A percentile compares a stretch with the other conserved stretches of the same genome.
Conservation (phyloP, 805 yeast species). For the Teunomyces aglyptinius region DNA sequence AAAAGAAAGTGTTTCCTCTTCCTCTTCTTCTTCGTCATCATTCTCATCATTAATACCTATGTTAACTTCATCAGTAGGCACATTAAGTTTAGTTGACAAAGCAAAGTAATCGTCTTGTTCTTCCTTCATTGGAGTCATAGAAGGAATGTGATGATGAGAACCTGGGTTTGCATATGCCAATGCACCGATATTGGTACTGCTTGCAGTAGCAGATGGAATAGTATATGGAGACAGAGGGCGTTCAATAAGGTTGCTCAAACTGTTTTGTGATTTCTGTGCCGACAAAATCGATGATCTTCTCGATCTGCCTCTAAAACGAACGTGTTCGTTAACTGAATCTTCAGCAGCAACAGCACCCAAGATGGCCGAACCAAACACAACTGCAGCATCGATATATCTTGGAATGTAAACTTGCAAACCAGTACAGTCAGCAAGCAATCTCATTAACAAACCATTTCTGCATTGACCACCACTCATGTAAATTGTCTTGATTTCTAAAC, state of each 20-base stretch:
- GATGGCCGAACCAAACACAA: conserved; percentile 92
- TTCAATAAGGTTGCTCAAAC: conserved; percentile 16
- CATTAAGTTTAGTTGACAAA: conserved; percentile 20
- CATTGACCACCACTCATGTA: conserved; percentile 97
- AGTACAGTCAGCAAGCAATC: conserved; percentile 88
- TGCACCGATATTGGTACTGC: conserved; percentile 55
- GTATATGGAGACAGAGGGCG: conserved; percentile 66
- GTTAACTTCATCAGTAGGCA: neutral
- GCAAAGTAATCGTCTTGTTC: conserved; percentile 40
- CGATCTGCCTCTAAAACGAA: conserved; percentile 30
- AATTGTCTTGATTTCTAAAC: conserved; percentile 72
- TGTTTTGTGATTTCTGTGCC: conserved; percentile 29
- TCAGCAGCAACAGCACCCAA: conserved; percentile 93
- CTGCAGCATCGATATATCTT: conserved; percentile 93
- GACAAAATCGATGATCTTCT: conserved; percentile 34
- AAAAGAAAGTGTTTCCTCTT: conserved; percentile 53
- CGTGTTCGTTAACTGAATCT: conserved; percentile 46
- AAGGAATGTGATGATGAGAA: conserved; percentile 26
- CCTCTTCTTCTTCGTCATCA: conserved; percentile 46
- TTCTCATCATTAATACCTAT: conserved; percentile 21
- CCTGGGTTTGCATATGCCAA: conserved; percentile 40
- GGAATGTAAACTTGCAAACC: conserved; percentile 92
- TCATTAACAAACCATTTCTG: conserved; percentile 84
- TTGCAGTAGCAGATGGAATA: conserved; percentile 76
- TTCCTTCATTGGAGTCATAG: conserved; percentile 41